Conservation (phyloP, 2,329 filamentous ascomycete species). For the Fusarium sp. region DNA sequence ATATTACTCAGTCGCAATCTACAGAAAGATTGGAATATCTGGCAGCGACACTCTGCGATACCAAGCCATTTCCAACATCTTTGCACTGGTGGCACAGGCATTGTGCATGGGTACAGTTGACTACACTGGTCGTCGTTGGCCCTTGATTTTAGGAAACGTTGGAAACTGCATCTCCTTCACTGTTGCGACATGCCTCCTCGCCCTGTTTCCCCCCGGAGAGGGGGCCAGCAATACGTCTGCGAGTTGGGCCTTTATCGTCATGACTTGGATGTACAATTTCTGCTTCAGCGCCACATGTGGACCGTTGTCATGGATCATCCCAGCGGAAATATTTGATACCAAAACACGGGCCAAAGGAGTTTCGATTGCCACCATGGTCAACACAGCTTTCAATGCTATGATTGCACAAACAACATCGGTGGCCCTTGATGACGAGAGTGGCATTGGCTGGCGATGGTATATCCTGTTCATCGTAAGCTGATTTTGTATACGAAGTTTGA, state of each 20-base stretch:
- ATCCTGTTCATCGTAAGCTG: conserved; percentile 53
- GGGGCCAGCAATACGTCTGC: conserved; percentile 4
- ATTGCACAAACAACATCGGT: conserved; percentile 74
- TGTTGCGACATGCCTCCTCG: conserved; percentile 33
- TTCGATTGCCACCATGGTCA: conserved; percentile 79
- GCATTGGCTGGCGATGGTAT: conserved; percentile 61
- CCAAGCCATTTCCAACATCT: conserved; percentile 80
- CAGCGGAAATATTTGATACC: conserved; percentile 83
- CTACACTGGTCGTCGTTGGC: conserved; percentile 77
- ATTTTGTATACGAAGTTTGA: background rate
- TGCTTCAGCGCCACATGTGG: conserved; percentile 32
- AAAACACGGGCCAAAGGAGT: conserved; percentile 81
- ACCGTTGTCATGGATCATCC: conserved; percentile 64
- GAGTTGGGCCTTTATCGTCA: conserved; percentile 57
- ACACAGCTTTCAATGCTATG: conserved; percentile 82
- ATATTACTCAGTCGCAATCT: conserved; percentile 77
- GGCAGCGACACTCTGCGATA: conserved; percentile 76
- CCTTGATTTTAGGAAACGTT: conserved; percentile 79
- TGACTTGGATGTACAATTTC: conserved; percentile 36
- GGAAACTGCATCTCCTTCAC: conserved; percentile 74
- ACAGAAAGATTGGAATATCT: conserved; percentile 63
- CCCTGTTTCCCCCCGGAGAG: conserved; percentile 30
- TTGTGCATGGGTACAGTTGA: conserved; percentile 79
- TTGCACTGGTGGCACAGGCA: conserved; percentile 77
- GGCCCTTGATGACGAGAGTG: conserved; percentile 46